Evolutionary conservation across 768 basidiomycete genomes (phyloP).

Genomic region (Epithele typhae): DNA sequence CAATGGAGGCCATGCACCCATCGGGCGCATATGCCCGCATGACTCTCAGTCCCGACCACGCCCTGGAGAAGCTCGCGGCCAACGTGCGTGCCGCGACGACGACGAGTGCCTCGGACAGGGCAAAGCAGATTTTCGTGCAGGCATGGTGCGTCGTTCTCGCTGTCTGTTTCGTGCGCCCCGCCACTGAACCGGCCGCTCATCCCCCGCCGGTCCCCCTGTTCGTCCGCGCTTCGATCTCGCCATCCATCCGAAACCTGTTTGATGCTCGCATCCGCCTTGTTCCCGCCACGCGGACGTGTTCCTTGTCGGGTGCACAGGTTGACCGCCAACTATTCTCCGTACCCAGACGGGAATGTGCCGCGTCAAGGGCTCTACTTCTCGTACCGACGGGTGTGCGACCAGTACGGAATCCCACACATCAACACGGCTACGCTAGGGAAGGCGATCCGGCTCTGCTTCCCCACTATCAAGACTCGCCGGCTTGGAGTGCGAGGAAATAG

Average conservation of each 20-base stretch:
- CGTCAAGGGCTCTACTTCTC: slow-evolving; percentile 93
- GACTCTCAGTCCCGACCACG: slow-evolving; percentile 72
- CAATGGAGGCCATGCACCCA: slow-evolving; percentile 51
- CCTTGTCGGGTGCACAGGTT: slow-evolving; percentile 45
- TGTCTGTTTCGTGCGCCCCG: not conserved
- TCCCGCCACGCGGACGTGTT: too few species aligned
- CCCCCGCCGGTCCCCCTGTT: slow-evolving; percentile 5
- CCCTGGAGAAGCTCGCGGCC: slow-evolving; percentile 79
- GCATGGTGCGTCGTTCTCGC: slow-evolving; percentile 62
- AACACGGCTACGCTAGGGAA: slow-evolving; percentile 96
- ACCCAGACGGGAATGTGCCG: slow-evolving; percentile 90
- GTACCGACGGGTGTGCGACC: slow-evolving; percentile 86
- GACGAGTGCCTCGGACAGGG: slow-evolving; percentile 85
- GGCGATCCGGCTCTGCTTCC: slow-evolving; percentile 89
- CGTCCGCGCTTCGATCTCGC: not conserved
- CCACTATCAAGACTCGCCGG: slow-evolving; percentile 91
- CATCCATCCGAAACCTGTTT: slow-evolving; percentile 15
- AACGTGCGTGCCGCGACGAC: slow-evolving; percentile 88
- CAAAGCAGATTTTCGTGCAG: slow-evolving; percentile 91
- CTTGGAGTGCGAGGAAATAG: slow-evolving; percentile 91
- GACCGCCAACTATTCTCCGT: slow-evolving; percentile 85
- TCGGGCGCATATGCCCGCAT: slow-evolving; percentile 75
- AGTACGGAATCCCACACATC: slow-evolving; percentile 90
- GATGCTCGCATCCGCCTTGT: too few species aligned
- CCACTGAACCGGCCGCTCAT: slow-evolving; percentile 2